Conservation (phyloP, 768 basidiomycete genomes). For the Boletus pseudopeckii region DNA sequence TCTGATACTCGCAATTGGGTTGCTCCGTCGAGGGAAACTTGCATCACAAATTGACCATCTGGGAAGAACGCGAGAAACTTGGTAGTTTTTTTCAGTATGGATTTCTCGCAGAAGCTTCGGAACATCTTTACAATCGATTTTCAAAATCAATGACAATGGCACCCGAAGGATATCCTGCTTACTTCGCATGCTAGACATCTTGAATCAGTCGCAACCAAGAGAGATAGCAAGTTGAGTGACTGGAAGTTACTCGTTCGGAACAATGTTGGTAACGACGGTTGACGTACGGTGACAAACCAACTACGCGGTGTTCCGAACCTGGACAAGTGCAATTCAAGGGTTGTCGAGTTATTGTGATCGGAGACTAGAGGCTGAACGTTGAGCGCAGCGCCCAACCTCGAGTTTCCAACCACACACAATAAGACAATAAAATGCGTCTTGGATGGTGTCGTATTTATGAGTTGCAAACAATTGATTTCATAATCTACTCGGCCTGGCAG, state of each 20-base stretch:
- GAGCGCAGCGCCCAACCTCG: constrained; percentile 13
- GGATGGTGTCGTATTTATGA: too few species aligned
- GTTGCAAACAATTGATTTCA: too few species aligned
- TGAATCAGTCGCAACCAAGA: neutral
- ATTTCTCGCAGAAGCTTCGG: neutral
- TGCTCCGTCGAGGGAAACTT: neutral
- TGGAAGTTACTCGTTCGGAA: too few species aligned
- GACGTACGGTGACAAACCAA: too few species aligned
- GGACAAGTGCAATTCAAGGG: too few species aligned
- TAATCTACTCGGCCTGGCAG: too few species aligned
- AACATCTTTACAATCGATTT: neutral
- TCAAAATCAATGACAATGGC: neutral
- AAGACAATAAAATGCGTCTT: too few species aligned
- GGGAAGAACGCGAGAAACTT: neutral
- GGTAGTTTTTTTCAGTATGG: neutral
- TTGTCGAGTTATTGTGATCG: too few species aligned
- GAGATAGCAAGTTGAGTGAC: neutral
- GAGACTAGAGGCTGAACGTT: too few species aligned
- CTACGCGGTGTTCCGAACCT: too few species aligned
- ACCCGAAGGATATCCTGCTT: neutral
- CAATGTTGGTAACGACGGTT: too few species aligned
- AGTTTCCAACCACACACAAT: too few species aligned
- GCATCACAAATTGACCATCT: neutral
- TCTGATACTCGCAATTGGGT: neutral
- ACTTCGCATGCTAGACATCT: neutral